Evolutionary conservation across 495 filamentous ascomycete species (phyloP), one percentile per base, ranked within the genome.

Genomic region (Daldinia grandis): DNA sequence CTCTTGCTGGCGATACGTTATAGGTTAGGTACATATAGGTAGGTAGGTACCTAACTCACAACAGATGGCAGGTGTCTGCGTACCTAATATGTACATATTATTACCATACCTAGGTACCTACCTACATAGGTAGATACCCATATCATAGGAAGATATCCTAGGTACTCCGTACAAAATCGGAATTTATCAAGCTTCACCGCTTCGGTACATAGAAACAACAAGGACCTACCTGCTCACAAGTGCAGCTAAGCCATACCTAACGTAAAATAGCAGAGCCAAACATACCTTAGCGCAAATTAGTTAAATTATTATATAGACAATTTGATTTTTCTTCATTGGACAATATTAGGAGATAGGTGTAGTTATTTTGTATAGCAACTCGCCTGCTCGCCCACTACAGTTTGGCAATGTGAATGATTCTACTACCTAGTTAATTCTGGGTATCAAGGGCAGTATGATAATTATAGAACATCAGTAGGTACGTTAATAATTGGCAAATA

Each of bases 241-340:
- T 33, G 2, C 19, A 58, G 42, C 68, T 66, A 66, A 56, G 50
- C 57, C 31, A 61, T 31, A 30, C 28, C 51, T 14, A 30, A 55
- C 15, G 15, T 27, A 42, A 62, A 44, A 59, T 60, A 64, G 63
- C 25, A 35, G 50, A 50, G 27, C 61, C 61, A 60, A 64, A 64
- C 42, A 49, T 61, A 25, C 62, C 57, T 70, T 65, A 70, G 56
- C 37, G 49, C 24, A 40, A 12, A 25, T 57, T 61, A 56, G n/a
- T 57, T 58, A 7, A 35, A 35, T 35, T 35, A 24, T 35, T 37
- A 19, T n/a, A 35, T 59, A 12, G 24, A 55, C 19, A 6, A 38
- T 60, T 54, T 2, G 44, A 42, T 51, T 12, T 1, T 21, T 31
- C n/a, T 44, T n/a, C 38, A 56, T 33, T 24, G 37, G 51, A 49